phyloP scores from a whole-genome alignment of 2,329 filamentous ascomycete species.

The Phaeosphaeria sp. region DNA sequence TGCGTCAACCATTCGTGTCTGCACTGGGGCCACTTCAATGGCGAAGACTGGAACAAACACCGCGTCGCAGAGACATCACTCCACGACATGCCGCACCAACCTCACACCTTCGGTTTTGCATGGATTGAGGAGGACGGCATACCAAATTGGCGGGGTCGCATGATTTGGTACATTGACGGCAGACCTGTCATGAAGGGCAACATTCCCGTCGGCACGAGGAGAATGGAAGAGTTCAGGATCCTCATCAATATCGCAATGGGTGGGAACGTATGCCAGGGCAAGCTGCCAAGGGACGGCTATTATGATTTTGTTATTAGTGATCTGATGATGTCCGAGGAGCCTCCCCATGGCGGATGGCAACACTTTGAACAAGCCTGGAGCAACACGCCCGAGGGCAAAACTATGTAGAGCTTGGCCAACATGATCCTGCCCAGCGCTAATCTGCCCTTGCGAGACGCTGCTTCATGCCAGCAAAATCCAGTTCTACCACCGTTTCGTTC shows the following conservation, averaged over 20 bases:
- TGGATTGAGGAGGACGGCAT: conserved; percentile 59
- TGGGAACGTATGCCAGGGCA: conserved; percentile 63
- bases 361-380: conserved; percentile 62
- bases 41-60: conserved; percentile 63
- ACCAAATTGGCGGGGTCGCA: conserved; percentile 52
- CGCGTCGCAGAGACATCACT: conserved; percentile 61
- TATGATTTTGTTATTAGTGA: conserved; percentile 65
- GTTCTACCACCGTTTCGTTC: conserved; percentile 11
- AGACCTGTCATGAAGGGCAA: conserved; percentile 63
- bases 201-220: conserved; percentile 60
- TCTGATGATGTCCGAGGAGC: conserved; percentile 60
- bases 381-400: conserved; percentile 39
- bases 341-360: conserved; percentile 60
- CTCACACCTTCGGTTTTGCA: conserved; percentile 62
- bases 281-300: conserved; percentile 58
- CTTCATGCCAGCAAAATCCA: conserved; percentile 9
- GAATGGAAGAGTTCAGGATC: conserved; percentile 63
- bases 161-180: conserved; percentile 67
- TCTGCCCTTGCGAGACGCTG: neutral
- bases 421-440: neutral
- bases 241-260: conserved; percentile 69
- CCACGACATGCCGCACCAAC: conserved; percentile 54
- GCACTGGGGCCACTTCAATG: conserved; percentile 65
- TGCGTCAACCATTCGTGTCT: conserved; percentile 63
- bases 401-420: neutral